Base-by-base conservation (phyloP, 495 filamentous ascomycete species). In the Daldinia bambusicola region DNA sequence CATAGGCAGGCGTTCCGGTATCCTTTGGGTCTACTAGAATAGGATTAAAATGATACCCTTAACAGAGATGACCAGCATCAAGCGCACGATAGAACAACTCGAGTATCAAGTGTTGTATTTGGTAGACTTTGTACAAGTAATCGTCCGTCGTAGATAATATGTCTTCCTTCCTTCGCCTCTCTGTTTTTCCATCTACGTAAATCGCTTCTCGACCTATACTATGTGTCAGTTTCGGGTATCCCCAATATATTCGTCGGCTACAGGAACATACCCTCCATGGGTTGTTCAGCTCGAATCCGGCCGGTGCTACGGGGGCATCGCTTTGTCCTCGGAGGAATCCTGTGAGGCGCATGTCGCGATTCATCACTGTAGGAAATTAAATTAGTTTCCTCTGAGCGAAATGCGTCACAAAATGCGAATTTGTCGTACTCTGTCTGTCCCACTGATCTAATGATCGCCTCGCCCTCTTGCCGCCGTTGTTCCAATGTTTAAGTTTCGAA, bases 231-330 rank as follows among this genome's bases (percentile, higher is more conserved):
- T 52, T 59, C 45, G 16, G 70, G 67, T 51, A 59, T 62, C 51
- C 9, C 4, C 51, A 53, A 43, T 10, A 34, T 66, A 43, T 12
- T 12, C 14, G 38, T 45, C 10, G 31, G 2, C 14, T 55, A 16
- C 41, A 40, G n/a, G 63, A 64, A 65, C 62, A 45, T 81, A 85
- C 83, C 87, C 88, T 94, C 96, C 96, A 99, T 32, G 93, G 91
- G 80, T 97, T 97, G 86, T 90, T 98, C 74, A 97, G 72, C 76
- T 97, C 95, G 83, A 96, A 99, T 38, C 94, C 95, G 43, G 85
- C 82, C 14, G 95, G 96, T 38, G 95, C 95, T 64, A 84, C 78
- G 55, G 88, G 83, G 55, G 89, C 90, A 81, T 95, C 91, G 71
- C 89, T 91, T 80, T 99, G 95, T 41, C 94, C 96, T 83, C 96